Base-by-base conservation (phyloP, 163 green algal genomes). In the Scenedesmus sp. region DNA sequence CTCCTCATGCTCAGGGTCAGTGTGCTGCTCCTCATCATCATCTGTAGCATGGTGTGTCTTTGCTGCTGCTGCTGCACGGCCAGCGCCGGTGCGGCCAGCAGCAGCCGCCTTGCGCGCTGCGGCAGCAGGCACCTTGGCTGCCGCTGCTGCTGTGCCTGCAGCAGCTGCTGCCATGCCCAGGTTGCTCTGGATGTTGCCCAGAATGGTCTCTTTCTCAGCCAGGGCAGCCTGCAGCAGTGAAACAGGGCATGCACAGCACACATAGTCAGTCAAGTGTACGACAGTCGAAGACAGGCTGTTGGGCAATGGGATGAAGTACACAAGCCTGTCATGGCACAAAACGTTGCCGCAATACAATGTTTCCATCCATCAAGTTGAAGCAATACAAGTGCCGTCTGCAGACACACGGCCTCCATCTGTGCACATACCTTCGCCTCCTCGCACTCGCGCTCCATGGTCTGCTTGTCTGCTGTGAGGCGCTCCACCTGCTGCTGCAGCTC, bases 181-280 rank as follows among this genome's bases (percentile, higher is more conserved):
- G 23, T 79, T 89, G 84, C 60, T 89, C 59, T 70, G 66, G 84
- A 89, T 89, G 62, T 64, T 89, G 60, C 56, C n/a, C 60, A 89
- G 62, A 2, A 89, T 89, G 34, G 66, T 23, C 56, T 89, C 26
- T 23, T 81, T 89, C 62, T 89, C 84, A 89, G 62, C 84, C 84
- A 89, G 60, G 12, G 84, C 66, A 81, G 84, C 84, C 84, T 89
- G 84, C 59, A 88, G 57, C 20, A 66, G 55, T 4, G 15, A 62
- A 62, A 62, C 77, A 62, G 2, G 13, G 3, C 5, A 7, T 10
- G 15, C 46, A 3, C 26, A 62, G 20, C 59, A 88, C 13, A 12
- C 8, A 57, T 73, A 4, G 8, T 5, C 12, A 16, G 0, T 15
- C 18, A 34, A 26, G 16, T 52, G n/a, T 55, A 20, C 4, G 12